These are phyloP conservation scores for Sporobolomyces pararoseus DNA, from an alignment of 768 basidiomycete genomes.

Conservation along the genomic window DNA sequence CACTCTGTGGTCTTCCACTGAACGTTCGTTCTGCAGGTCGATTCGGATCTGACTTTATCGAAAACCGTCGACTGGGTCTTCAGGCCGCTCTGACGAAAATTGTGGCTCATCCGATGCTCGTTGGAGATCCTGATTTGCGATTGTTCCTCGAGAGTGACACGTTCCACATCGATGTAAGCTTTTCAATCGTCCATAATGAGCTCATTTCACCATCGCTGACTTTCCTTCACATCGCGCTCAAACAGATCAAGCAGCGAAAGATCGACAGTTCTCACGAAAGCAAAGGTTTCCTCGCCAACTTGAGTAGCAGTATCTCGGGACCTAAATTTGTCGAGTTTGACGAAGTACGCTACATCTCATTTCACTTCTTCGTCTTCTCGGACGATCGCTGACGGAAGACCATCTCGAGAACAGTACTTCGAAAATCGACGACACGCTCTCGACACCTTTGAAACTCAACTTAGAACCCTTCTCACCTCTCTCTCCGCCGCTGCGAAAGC, in stretches of 20 bases:
- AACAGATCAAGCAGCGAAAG: conserved; percentile 80
- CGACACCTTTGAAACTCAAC: conserved; percentile 82
- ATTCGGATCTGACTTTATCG: conserved; percentile 87
- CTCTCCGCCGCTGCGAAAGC: conserved; percentile 82
- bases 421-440: conserved; percentile 78
- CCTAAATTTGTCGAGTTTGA: conserved; percentile 83
- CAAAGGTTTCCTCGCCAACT: conserved; percentile 52
- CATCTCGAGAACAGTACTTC: conserved; percentile 70
- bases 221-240: fast-evolving
- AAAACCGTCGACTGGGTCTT: conserved; percentile 73
- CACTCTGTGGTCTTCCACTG: background rate
- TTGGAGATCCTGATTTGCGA: conserved; percentile 79
- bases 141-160: conserved; percentile 90
- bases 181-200: background rate
- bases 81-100: conserved; percentile 91
- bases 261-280: conserved; percentile 67
- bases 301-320: conserved; percentile 52
- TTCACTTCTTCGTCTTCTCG: background rate
- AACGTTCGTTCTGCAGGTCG: conserved; percentile 56
- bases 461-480: conserved; percentile 78
- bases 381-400: too few relatives aligned
- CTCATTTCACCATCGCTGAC: background rate
- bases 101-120: conserved; percentile 82
- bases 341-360: conserved; percentile 56
- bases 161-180: conserved; percentile 78